phyloP scores from a whole-genome alignment of 768 basidiomycete species.

The Suillus decipiens region DNA sequence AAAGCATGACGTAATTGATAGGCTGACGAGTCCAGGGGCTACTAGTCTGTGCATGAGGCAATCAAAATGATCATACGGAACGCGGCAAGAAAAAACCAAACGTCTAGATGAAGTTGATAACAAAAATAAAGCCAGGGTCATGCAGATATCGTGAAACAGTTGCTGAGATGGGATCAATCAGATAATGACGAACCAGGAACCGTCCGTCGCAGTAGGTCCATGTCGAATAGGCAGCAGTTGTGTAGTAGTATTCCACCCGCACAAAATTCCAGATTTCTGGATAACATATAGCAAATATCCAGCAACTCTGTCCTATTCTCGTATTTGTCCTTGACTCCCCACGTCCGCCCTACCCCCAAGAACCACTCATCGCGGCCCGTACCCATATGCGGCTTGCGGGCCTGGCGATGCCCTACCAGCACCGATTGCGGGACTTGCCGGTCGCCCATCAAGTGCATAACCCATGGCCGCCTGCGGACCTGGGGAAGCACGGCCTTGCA shows the following conservation, averaged over 20 bases:
- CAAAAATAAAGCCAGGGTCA: constrained; percentile 18
- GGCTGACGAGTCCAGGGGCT: constrained; percentile 18
- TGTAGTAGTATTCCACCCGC: constrained; percentile 18
- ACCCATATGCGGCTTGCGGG: constrained; percentile 48
- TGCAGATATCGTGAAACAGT: constrained; percentile 10
- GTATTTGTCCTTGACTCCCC: neutral
- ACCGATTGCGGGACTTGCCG: constrained; percentile 30
- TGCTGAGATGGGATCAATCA: constrained; percentile 25
- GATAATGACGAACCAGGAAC: constrained; percentile 10
- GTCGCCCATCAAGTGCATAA: constrained; percentile 34
- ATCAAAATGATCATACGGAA: constrained; percentile 4
- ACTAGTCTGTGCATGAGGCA: constrained; percentile 3
- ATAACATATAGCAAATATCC: constrained; percentile 15
- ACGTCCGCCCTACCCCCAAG: neutral
- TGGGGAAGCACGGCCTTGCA: constrained; percentile 39
- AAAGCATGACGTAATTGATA: constrained; percentile 10
- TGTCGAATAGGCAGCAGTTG: constrained; percentile 13
- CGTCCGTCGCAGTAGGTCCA: constrained; percentile 23
- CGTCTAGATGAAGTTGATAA: constrained; percentile 15
- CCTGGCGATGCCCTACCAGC: constrained; percentile 45
- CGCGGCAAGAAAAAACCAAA: constrained; percentile 25
- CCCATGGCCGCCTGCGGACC: constrained; percentile 43
- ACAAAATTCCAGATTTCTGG: constrained; percentile 8
- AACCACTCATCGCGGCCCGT: constrained; percentile 30
- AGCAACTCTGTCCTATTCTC: neutral